Conservation (phyloP, 1,139 yeast genomes). For the Lizanozyma gosingica region DNA sequence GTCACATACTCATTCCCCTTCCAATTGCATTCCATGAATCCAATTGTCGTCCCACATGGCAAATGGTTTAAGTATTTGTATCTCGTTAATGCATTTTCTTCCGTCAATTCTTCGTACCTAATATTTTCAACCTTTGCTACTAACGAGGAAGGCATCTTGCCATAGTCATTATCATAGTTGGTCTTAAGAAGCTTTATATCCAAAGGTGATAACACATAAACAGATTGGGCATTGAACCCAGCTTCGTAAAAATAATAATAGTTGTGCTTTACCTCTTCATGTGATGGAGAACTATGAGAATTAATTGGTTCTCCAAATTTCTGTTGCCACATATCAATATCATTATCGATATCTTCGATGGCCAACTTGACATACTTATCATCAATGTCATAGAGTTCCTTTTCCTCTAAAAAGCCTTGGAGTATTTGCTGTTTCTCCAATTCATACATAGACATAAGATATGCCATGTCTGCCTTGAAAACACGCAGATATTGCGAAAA, state of each 20-base stretch:
- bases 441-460: constrained; percentile 44
- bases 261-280: background rate
- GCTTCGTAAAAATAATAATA: constrained; percentile 65
- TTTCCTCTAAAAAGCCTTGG: constrained; percentile 46
- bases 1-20: constrained; percentile 29
- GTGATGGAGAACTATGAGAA: background rate
- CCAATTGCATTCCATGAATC: constrained; percentile 87
- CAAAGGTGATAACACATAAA: constrained; percentile 64
- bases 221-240: constrained; percentile 55
- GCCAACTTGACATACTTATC: constrained; percentile 54
- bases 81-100: constrained; percentile 45
- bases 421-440: constrained; percentile 45
- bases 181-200: constrained; percentile 67
- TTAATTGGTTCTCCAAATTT: constrained; percentile 8
- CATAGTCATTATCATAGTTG: constrained; percentile 49
- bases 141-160: constrained; percentile 57
- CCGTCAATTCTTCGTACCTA: constrained; percentile 49
- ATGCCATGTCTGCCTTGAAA: constrained; percentile 52
- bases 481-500: constrained; percentile 39
- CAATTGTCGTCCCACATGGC: constrained; percentile 79
- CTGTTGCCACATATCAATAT: constrained; percentile 28
- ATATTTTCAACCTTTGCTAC: constrained; percentile 62
- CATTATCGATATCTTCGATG: constrained; percentile 40
- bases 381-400: constrained; percentile 41
- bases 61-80: constrained; percentile 72